Percentiles rank a stretch among this genome's conserved stretches.
phyloP scores from a whole-genome alignment of 148 eudicot species.

The Limonium bicolor region DNA sequence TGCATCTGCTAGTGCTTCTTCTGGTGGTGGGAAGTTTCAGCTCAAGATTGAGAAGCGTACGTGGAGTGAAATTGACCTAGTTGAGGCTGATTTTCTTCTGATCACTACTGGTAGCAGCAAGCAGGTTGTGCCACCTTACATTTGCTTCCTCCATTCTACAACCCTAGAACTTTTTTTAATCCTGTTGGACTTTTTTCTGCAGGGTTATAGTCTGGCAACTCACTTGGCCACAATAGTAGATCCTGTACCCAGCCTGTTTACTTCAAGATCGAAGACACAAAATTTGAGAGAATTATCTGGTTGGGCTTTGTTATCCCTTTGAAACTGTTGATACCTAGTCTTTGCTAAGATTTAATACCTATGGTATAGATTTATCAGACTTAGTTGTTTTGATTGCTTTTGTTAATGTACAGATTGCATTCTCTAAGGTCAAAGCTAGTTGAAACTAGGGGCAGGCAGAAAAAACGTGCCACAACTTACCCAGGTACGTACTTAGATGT shows the following conservation, averaged over 20 bases:
- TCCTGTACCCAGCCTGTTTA: constrained; percentile 90
- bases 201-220: constrained; percentile 81
- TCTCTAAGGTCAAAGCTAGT: constrained; percentile 73
- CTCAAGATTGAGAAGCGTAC: constrained; percentile 56
- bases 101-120: constrained; percentile 76
- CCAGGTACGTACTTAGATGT: constrained; percentile 65
- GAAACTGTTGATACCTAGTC: no score
- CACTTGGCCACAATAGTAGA: constrained; percentile 74
- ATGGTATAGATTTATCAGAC: no score
- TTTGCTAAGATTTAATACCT: no score
- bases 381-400: no score
- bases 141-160: no score
- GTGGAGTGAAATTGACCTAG: constrained; percentile 23
- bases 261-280: constrained; percentile 72
- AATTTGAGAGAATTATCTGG: constrained; percentile 69
- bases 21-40: constrained; percentile 45
- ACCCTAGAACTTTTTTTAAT: no score
- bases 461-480: constrained; percentile 52
- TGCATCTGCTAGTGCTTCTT: constrained; percentile 25
- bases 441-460: constrained; percentile 37
- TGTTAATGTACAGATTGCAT: constrained; percentile 37
- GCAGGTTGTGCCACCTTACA: no score
- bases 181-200: no score
- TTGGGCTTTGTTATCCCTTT: no score
- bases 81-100: constrained; percentile 64